Conservation (phyloP, 2,329 filamentous ascomycete genomes). For the Colletotrichum spaethianum region DNA sequence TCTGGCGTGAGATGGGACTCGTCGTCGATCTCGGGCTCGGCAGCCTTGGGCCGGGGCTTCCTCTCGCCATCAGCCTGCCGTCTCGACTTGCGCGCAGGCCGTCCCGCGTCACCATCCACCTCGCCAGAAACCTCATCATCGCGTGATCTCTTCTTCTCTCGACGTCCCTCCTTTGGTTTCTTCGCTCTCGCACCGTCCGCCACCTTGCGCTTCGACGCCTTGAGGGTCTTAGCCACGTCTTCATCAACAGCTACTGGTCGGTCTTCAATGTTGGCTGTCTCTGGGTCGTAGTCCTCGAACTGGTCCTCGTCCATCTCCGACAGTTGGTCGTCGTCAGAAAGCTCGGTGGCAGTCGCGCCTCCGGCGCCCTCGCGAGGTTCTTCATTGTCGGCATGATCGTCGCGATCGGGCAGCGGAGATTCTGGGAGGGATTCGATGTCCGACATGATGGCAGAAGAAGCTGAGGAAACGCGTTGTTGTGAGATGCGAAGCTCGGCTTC, state of each 20-base stretch:
- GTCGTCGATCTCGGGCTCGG: conserved; percentile 73
- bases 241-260: conserved; percentile 78
- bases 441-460: conserved; percentile 55
- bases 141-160: conserved; percentile 75
- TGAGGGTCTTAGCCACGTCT: conserved; percentile 74
- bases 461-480: neutral
- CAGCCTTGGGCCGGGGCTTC: conserved; percentile 60
- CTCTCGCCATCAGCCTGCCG: conserved; percentile 61
- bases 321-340: conserved; percentile 70
- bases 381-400: conserved; percentile 57
- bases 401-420: conserved; percentile 49
- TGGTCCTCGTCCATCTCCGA: conserved; percentile 80
- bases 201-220: conserved; percentile 77
- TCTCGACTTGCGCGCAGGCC: conserved; percentile 61
- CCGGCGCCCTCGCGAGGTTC: conserved; percentile 56
- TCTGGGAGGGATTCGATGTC: conserved; percentile 60
- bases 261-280: conserved; percentile 74
- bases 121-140: conserved; percentile 65
- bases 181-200: conserved; percentile 74
- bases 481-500: neutral
- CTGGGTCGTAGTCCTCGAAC: conserved; percentile 78
- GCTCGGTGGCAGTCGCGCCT: conserved; percentile 56
- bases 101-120: conserved; percentile 58
- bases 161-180: conserved; percentile 82
- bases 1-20: conserved; percentile 87